phyloP scores from a whole-genome alignment of 176 grass and related monocot genomes.

The Carex littledalei region DNA sequence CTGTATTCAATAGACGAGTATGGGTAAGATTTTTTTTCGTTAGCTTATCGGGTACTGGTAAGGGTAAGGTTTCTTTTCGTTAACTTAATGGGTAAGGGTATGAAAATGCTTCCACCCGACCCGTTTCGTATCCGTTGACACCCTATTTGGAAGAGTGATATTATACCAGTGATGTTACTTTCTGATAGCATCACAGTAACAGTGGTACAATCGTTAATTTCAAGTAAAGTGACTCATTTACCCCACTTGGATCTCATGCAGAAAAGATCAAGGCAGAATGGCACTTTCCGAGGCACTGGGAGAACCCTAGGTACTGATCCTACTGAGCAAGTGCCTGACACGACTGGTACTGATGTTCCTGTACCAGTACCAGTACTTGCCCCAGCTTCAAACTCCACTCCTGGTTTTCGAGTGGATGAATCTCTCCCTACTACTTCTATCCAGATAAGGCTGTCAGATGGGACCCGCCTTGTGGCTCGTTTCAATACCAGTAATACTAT shows the following conservation, averaged over 20 bases:
- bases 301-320: conserved; percentile 35
- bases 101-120: no score
- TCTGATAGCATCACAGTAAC: neutral
- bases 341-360: conserved; percentile 9
- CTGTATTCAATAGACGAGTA: no score
- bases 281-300: conserved; percentile 52
- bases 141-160: neutral
- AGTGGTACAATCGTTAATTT: neutral
- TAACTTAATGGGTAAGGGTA: no score
- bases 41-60: no score
- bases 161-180: neutral
- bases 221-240: neutral
- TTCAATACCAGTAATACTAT: conserved; percentile 80
- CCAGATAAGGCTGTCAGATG: conserved; percentile 81
- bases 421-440: conserved; percentile 78
- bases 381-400: neutral
- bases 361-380: conserved; percentile 16
- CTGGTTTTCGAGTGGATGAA: conserved; percentile 43
- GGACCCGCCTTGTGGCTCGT: conserved; percentile 63
- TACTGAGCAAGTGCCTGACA: neutral
- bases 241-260: conserved; percentile 23
- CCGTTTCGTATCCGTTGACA: no score
- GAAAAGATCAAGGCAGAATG: conserved; percentile 35
- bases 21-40: no score
- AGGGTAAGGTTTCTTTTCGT: no score